These are phyloP conservation scores for Ploettnerulaceae sp. DNA, from an alignment of 2,329 filamentous ascomycete species.

Conservation along the genomic window DNA sequence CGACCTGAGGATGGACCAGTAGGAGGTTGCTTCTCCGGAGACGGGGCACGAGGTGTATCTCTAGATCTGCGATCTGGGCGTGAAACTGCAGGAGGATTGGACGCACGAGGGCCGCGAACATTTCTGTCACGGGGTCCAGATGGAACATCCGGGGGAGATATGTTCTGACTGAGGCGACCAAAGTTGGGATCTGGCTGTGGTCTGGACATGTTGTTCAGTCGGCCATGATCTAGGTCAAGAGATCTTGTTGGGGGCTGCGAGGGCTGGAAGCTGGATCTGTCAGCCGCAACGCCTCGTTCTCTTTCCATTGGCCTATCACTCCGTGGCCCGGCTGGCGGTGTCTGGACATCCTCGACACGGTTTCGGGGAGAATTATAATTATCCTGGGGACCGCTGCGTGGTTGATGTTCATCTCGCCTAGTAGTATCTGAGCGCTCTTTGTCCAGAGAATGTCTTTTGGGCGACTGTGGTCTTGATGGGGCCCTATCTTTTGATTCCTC, in stretches of 20 bases:
- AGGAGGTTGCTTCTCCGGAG: slow-evolving; percentile 33
- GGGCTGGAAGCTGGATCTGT: slow-evolving; percentile 40
- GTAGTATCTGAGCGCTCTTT: slow-evolving; percentile 33
- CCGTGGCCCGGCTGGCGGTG: slow-evolving; percentile 33
- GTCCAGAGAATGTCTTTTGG: slow-evolving; percentile 41
- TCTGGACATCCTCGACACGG: slow-evolving; percentile 26
- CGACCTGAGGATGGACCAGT: slow-evolving; percentile 33
- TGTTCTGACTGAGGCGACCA: slow-evolving; percentile 54
- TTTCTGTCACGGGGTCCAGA: slow-evolving; percentile 53
- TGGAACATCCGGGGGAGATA: slow-evolving; percentile 43
- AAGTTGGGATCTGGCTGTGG: slow-evolving; percentile 57
- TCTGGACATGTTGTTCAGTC: slow-evolving; percentile 33
- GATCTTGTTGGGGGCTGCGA: slow-evolving; percentile 36
- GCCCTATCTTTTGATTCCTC: slow-evolving; percentile 29
- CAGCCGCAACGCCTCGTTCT: slow-evolving; percentile 37
- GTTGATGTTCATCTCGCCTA: slow-evolving; percentile 30
- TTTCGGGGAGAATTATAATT: slow-evolving; percentile 19
- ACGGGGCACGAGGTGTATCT: slow-evolving; percentile 30
- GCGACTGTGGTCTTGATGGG: slow-evolving; percentile 44
- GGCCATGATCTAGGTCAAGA: slow-evolving; percentile 46
- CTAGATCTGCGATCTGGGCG: slow-evolving; percentile 23
- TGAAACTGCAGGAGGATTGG: slow-evolving; percentile 15
- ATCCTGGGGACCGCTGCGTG: slow-evolving; percentile 22
- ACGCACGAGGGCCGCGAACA: slow-evolving; percentile 31
- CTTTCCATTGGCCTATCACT: slow-evolving; percentile 42